These are phyloP conservation scores for Saturnispora besseyi DNA, from an alignment of 805 yeast species.

Conservation along the genomic window DNA sequence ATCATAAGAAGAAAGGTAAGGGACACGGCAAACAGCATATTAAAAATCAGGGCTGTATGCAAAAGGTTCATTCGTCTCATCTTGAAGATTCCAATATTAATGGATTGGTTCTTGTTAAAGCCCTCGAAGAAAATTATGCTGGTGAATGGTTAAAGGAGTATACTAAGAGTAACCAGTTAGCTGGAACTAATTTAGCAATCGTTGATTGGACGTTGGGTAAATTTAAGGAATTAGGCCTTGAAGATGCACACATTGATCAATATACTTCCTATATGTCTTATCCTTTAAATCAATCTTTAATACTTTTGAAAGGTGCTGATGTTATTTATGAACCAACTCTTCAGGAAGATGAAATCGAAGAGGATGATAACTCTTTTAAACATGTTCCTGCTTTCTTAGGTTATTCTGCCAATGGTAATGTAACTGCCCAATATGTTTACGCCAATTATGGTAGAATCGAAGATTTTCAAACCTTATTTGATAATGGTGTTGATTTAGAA, in stretches of 20 bases:
- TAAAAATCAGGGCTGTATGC: neutral
- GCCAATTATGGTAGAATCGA: slow-evolving; percentile 60
- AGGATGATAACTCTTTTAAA: slow-evolving; percentile 43
- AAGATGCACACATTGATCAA: slow-evolving; percentile 38
- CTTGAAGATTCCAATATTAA: neutral
- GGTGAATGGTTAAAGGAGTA: slow-evolving; percentile 46
- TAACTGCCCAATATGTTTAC: slow-evolving; percentile 54
- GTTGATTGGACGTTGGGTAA: slow-evolving; percentile 52
- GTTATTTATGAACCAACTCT: slow-evolving; percentile 45
- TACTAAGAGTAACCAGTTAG: slow-evolving; percentile 47
- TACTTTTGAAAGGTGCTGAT: slow-evolving; percentile 26
- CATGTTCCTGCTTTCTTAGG: slow-evolving; percentile 68
- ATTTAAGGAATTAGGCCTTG: slow-evolving; percentile 52
- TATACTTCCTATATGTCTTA: slow-evolving; percentile 57
- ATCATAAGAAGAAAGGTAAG: neutral
- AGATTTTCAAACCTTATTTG: slow-evolving; percentile 44
- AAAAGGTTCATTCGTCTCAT: neutral
- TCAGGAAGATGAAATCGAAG: slow-evolving; percentile 37
- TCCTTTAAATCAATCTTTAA: slow-evolving; percentile 48
- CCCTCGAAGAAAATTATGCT: slow-evolving; percentile 31
- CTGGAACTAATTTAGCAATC: slow-evolving; percentile 41
- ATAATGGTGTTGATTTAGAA: slow-evolving; percentile 38
- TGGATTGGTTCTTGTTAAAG: slow-evolving; percentile 15
- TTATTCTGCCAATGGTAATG: slow-evolving; percentile 68
- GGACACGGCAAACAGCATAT: neutral